Evolutionary conservation across 192 early-diverging fungal species (phyloP).

Genomic region (Podila clonocystis): DNA sequence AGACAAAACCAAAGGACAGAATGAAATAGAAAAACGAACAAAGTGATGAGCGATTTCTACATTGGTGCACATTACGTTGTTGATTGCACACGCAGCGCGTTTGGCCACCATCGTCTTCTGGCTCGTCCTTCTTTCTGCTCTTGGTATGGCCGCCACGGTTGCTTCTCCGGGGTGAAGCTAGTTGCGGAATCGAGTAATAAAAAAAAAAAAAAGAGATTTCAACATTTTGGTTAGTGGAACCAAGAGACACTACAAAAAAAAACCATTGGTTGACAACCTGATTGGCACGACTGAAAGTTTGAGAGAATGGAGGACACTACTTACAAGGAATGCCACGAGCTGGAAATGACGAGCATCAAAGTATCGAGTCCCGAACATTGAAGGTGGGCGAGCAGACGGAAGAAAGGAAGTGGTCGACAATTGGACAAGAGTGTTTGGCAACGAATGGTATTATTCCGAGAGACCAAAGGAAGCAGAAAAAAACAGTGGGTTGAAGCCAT

Average conservation of each 20-base stretch:
- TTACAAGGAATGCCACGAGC: conserved; percentile 52
- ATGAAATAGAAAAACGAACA: neutral
- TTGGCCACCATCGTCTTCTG: conserved; percentile 59
- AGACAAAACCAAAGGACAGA: neutral
- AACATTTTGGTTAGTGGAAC: neutral
- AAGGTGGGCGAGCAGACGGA: no score
- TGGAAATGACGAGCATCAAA: neutral
- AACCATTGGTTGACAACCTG: neutral
- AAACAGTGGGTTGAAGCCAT: no score
- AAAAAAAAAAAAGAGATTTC: neutral
- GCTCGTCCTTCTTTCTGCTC: conserved; percentile 37
- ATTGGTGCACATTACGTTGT: conserved; percentile 49
- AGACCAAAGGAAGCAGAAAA: no score
- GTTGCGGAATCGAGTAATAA: neutral
- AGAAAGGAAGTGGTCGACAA: no score
- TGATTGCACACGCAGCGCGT: conserved; percentile 64
- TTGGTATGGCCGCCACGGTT: conserved; percentile 39
- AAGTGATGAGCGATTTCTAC: neutral
- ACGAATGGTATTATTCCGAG: no score
- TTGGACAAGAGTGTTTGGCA: no score
- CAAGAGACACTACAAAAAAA: neutral
- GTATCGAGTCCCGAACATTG: no score
- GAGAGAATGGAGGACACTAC: neutral
- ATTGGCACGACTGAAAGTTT: neutral
- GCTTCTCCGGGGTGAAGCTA: conserved; percentile 50